Conservation (phyloP, 106 monocot genomes). For the Allium fistulosum region DNA sequence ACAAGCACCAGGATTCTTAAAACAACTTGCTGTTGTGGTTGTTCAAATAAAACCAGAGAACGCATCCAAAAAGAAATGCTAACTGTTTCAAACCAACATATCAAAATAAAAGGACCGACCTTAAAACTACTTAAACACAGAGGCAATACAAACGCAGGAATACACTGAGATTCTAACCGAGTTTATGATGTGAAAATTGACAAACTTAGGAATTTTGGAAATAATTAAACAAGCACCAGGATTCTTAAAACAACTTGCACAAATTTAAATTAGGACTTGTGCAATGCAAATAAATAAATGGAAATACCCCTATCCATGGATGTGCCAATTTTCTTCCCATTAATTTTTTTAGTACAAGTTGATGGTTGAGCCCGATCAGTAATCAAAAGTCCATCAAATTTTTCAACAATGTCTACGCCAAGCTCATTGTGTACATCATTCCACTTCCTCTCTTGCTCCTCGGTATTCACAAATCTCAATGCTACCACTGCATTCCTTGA, state of each 20-base stretch:
- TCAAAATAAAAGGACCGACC: no score
- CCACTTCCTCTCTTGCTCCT: background rate
- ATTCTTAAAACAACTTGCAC: background rate
- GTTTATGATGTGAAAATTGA: no score
- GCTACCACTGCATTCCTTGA: background rate
- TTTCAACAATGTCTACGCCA: background rate
- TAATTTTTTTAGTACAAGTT: background rate
- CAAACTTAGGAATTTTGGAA: background rate
- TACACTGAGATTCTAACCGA: no score
- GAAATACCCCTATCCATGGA: background rate
- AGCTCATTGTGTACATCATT: background rate
- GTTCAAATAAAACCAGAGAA: no score
- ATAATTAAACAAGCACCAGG: background rate
- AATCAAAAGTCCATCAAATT: slow-evolving; percentile 4
- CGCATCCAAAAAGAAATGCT: no score
- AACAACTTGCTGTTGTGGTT: background rate
- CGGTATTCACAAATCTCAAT: background rate
- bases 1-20: background rate
- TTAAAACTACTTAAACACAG: no score
- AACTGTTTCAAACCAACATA: no score
- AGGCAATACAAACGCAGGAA: no score
- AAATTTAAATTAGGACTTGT: no score
- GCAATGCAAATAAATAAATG: background rate
- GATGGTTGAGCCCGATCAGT: background rate
- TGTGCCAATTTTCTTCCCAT: background rate